Evolutionary conservation across 2,329 filamentous ascomycete species (phyloP).

Genomic region (Alternaria longipes): DNA sequence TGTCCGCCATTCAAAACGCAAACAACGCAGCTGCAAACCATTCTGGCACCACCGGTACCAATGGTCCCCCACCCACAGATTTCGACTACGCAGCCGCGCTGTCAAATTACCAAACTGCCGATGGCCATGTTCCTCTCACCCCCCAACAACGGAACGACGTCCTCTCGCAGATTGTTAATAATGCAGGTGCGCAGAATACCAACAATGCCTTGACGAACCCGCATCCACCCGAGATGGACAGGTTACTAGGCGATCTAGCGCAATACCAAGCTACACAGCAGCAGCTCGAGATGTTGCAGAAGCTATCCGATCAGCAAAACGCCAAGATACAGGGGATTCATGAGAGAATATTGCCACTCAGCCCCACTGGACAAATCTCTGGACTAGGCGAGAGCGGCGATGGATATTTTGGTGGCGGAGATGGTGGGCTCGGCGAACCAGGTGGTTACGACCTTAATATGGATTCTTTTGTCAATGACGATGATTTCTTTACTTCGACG

Average conservation of each 20-base stretch:
- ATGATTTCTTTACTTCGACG: conserved; percentile 61
- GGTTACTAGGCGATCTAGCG: conserved; percentile 67
- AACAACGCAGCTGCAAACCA: conserved; percentile 49
- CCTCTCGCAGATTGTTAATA: conserved; percentile 59
- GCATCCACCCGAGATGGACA: conserved; percentile 62
- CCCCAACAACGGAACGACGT: conserved; percentile 59
- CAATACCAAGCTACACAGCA: conserved; percentile 74
- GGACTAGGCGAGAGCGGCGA: conserved; percentile 60
- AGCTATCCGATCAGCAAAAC: conserved; percentile 81
- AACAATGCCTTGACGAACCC: conserved; percentile 68
- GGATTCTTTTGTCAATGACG: conserved; percentile 65
- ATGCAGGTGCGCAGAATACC: conserved; percentile 50
- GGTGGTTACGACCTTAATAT: conserved; percentile 61
- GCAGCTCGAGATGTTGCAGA: conserved; percentile 80
- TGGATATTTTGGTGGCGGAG: conserved; percentile 47
- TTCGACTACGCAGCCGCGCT: conserved; percentile 59
- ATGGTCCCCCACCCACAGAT: conserved; percentile 42
- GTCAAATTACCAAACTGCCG: conserved; percentile 58
- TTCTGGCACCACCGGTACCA: conserved; percentile 25
- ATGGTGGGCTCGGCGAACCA: conserved; percentile 46
- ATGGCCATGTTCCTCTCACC: conserved; percentile 58
- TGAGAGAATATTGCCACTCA: conserved; percentile 78
- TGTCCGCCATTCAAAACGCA: conserved; percentile 59
- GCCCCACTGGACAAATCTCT: conserved; percentile 80
- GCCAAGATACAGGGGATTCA: conserved; percentile 78